phyloP scores from a whole-genome alignment of 805 yeast species.

The Metahyphopichia silvanorum region DNA sequence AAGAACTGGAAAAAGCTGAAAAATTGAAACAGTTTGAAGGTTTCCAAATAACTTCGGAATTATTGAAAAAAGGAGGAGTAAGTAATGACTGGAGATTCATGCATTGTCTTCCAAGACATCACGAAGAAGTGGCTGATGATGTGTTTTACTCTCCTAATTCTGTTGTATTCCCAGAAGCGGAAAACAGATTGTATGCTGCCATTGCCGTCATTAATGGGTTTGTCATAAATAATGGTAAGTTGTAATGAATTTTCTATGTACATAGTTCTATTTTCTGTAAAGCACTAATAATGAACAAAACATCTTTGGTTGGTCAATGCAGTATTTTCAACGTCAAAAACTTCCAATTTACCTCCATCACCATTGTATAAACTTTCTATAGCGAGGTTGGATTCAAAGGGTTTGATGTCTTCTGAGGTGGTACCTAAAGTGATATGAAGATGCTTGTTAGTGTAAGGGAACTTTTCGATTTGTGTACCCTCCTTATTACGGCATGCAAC shows the following conservation, averaged over 20 bases:
- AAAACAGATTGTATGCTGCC: conserved; percentile 89
- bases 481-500: conserved; percentile 2
- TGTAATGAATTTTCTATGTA: no score
- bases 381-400: conserved; percentile 49
- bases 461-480: not conserved
- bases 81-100: conserved; percentile 71
- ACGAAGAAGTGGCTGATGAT: conserved; percentile 85
- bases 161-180: conserved; percentile 87
- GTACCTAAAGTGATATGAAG: conserved; percentile 79
- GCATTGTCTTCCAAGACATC: conserved; percentile 93
- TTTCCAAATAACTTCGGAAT: conserved; percentile 68
- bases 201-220: conserved; percentile 84
- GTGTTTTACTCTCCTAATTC: conserved; percentile 75
- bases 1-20: conserved; percentile 66
- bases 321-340: not conserved
- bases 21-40: conserved; percentile 75
- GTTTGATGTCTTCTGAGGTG: conserved; percentile 35
- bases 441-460: conserved; percentile 7
- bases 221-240: conserved; percentile 72
- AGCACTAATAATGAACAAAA: not conserved
- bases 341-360: not conserved
- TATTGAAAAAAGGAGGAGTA: conserved; percentile 57
- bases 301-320: not conserved
- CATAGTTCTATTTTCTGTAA: no score
- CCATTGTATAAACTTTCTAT: conserved; percentile 5